phyloP scores from a whole-genome alignment of 1,284 basidiomycete genomes.

The Melampsora americana region DNA sequence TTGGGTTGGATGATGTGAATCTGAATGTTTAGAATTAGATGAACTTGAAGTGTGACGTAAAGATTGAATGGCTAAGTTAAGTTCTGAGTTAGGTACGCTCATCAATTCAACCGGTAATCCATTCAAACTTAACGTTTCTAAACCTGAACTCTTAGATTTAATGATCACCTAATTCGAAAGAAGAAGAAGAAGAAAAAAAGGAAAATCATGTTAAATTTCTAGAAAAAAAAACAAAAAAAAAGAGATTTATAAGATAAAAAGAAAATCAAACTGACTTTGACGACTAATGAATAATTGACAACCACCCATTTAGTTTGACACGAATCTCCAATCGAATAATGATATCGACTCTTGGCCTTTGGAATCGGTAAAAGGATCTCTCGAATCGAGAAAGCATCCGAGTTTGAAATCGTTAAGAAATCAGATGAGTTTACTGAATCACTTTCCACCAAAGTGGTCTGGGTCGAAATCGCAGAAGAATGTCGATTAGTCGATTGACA shows the following conservation, averaged over 20 bases:
- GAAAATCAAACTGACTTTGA: constrained; percentile 21
- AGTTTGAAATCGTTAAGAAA: neutral
- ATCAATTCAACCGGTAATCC: constrained; percentile 16
- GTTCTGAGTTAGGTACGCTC: constrained; percentile 21
- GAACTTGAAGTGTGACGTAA: neutral
- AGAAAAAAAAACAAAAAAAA: neutral
- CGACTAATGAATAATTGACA: constrained; percentile 9
- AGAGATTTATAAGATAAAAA: no score
- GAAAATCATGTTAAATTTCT: neutral
- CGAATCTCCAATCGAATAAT: constrained; percentile 33
- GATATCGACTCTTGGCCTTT: constrained; percentile 15
- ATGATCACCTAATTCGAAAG: constrained; percentile 19
- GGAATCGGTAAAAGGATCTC: constrained; percentile 14
- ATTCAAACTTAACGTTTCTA: constrained; percentile 11
- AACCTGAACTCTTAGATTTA: constrained; percentile 23
- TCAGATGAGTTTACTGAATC: neutral
- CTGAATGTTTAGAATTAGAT: no score
- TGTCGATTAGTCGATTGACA: neutral
- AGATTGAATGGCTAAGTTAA: neutral
- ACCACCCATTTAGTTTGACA: constrained; percentile 10
- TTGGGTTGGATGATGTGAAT: no score
- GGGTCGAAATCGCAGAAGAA: neutral
- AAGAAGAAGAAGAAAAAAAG: neutral
- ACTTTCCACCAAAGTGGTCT: neutral
- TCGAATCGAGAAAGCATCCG: neutral